phyloP scores from a whole-genome alignment of 139 green algal species.

The Tetradesmus obliquus region DNA sequence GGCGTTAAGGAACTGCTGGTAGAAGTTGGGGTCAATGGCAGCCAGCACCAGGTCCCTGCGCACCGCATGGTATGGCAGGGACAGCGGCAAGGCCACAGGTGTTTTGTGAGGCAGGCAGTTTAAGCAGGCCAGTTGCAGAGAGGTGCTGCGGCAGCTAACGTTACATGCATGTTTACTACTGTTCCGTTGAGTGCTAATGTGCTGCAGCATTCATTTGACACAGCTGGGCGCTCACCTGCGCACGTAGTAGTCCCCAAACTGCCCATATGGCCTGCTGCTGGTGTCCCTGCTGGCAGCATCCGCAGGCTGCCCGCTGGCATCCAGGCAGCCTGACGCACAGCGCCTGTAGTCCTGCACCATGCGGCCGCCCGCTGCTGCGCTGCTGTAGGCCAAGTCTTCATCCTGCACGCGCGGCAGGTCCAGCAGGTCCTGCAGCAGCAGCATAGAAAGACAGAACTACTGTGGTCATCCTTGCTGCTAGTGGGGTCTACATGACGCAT shows the following conservation, averaged over 20 bases:
- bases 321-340: slow-evolving; percentile 12
- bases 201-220: background rate
- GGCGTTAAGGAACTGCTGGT: slow-evolving; percentile 19
- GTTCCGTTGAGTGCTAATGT: too few relatives aligned
- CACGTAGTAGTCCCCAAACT: slow-evolving; percentile 44
- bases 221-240: slow-evolving; percentile 39
- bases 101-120: background rate
- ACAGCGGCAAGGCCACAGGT: background rate
- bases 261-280: slow-evolving; percentile 25
- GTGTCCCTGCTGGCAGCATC: slow-evolving; percentile 28
- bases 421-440: slow-evolving; percentile 49
- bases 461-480: background rate
- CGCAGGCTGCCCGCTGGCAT: background rate
- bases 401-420: slow-evolving; percentile 30
- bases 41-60: slow-evolving; percentile 32
- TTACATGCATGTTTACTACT: too few relatives aligned
- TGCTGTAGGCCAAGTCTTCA: slow-evolving; percentile 1
- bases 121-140: background rate
- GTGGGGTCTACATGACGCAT: background rate
- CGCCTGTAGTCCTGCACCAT: slow-evolving; percentile 52
- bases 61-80: too few relatives aligned
- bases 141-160: background rate
- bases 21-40: slow-evolving; percentile 39
- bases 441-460: background rate
- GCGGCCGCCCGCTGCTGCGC: background rate